Evolutionary conservation across 2,329 filamentous ascomycete genomes (phyloP).

Genomic region (Fusarium nygamai): DNA sequence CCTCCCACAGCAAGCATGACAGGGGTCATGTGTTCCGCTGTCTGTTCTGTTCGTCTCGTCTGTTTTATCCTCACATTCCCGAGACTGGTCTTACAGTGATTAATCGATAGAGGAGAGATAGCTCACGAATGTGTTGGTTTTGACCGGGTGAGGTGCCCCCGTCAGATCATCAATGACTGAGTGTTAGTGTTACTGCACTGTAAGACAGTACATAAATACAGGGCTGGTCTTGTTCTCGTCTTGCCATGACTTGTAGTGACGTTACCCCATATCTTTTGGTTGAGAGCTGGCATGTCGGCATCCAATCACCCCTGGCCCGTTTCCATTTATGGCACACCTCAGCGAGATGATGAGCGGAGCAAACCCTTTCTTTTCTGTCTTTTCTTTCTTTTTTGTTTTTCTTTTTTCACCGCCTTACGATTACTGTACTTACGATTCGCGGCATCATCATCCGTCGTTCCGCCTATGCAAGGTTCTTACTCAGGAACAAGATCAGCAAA

Average conservation of each 20-base stretch:
- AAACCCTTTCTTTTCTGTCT: neutral
- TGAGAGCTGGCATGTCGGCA: conserved; percentile 27
- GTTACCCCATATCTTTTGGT: conserved; percentile 32
- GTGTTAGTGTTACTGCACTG: neutral
- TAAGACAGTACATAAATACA: neutral
- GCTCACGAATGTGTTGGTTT: neutral
- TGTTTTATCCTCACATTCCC: conserved; percentile 27
- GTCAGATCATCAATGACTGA: neutral
- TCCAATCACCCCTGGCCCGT: conserved; percentile 24
- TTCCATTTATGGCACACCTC: conserved; percentile 30
- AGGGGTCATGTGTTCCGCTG: conserved; percentile 30
- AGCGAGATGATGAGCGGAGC: conserved; percentile 28
- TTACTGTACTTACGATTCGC: neutral
- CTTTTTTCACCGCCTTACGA: conserved; percentile 26
- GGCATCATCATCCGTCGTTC: conserved; percentile 4
- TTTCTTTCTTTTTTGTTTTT: neutral
- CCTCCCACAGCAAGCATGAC: conserved; percentile 18
- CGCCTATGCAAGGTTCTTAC: neutral
- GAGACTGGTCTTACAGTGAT: conserved; percentile 17
- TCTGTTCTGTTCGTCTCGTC: neutral
- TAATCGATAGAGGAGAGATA: neutral
- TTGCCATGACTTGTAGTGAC: conserved; percentile 33
- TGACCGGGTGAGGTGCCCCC: neutral
- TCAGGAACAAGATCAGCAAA: neutral
- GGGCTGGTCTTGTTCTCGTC: conserved; percentile 4